A percentile compares a stretch with the other conserved stretches of the same genome.
phyloP scores from a whole-genome alignment of 495 filamentous ascomycete genomes.

The Mycothermus thermophilus region DNA sequence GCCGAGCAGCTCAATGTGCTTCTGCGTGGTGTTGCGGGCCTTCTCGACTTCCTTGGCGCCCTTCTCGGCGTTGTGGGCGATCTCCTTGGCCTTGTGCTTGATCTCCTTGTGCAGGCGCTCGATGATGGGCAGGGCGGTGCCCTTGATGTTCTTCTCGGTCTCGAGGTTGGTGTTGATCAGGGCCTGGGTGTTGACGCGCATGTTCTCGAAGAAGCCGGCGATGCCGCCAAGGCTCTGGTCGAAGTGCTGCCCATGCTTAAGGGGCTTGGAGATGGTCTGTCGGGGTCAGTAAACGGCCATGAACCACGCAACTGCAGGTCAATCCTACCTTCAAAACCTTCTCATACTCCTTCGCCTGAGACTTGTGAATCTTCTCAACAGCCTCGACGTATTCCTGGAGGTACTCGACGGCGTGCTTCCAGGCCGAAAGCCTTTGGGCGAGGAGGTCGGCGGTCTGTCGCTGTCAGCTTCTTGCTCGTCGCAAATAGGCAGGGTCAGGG shows the following conservation, averaged over 20 bases:
- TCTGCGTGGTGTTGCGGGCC: slow-evolving; percentile 72
- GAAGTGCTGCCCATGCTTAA: slow-evolving; percentile 83
- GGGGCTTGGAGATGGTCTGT: slow-evolving; percentile 69
- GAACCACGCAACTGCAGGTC: neutral
- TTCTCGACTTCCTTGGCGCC: slow-evolving; percentile 81
- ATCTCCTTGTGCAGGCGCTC: slow-evolving; percentile 89
- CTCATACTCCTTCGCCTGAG: slow-evolving; percentile 87
- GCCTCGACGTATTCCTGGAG: slow-evolving; percentile 76
- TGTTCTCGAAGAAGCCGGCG: slow-evolving; percentile 79
- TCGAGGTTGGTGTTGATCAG: slow-evolving; percentile 77
- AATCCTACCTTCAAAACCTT: slow-evolving; percentile 61
- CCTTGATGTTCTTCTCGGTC: slow-evolving; percentile 75
- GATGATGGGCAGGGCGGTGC: slow-evolving; percentile 69
- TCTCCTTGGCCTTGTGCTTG: slow-evolving; percentile 85
- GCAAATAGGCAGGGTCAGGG: no score
- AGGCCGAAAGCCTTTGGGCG: slow-evolving; percentile 73
- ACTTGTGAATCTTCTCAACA: slow-evolving; percentile 71
- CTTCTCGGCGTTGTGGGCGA: slow-evolving; percentile 72
- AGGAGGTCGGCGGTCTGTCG: slow-evolving; percentile 59
- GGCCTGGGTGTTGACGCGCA: slow-evolving; percentile 81
- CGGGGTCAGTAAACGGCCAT: neutral
- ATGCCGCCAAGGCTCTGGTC: slow-evolving; percentile 74
- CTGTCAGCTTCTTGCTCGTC: no score
- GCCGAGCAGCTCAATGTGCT: slow-evolving; percentile 86
- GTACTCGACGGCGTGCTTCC: slow-evolving; percentile 87